Evolutionary conservation across 495 filamentous ascomycete species (phyloP), one percentile per base, ranked within the genome.

Genomic region (Hyaloscypha variabilis): DNA sequence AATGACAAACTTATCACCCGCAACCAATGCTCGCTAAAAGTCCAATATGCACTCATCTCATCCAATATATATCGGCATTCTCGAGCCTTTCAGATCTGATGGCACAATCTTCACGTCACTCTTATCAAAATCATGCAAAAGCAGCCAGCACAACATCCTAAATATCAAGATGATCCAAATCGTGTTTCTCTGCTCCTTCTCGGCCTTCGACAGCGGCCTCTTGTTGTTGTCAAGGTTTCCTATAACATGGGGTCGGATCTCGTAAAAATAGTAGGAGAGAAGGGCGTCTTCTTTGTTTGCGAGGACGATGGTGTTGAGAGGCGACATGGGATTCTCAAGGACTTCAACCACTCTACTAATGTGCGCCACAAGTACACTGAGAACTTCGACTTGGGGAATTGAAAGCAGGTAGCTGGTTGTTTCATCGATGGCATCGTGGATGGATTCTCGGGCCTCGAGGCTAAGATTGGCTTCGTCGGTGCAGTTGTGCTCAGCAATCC

Each of bases 141-240:
- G 67, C 6, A 84, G 66, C 82, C 82, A 83, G 69, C 79, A 83
- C 34, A 84, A 67, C 82, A 83, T 84, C 6, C 82, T 72, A 60
- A 82, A 80, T 0, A 82, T 73, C n/a, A 83, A 70, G 17, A 75
- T 73, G 57, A 79, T 79, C 81, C 81, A 83, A 34, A 81, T 77
- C 3, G 70, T 72, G 58, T 77, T 71, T 34, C 64, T 46, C 39
- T 46, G 1, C 13, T 46, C 13, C 39, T 11, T 46, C 39, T 54
- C 52, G 10, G 23, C 24, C 23, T 36, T 67, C 17, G 62, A 57
- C 8, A 65, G 42, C 1, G 57, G 50, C 25, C 56, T 60, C 14
- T 58, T 52, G 1, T 61, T 28, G n/a, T n/a, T n/a, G 24, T 63
- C 65, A 23, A 64, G 29, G 30, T 64, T 64, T 17, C 63, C 69